Evolutionary conservation across 768 basidiomycete genomes (phyloP), one percentile per base, ranked within the genome.

Genomic region (Kwoniella shandongensis): DNA sequence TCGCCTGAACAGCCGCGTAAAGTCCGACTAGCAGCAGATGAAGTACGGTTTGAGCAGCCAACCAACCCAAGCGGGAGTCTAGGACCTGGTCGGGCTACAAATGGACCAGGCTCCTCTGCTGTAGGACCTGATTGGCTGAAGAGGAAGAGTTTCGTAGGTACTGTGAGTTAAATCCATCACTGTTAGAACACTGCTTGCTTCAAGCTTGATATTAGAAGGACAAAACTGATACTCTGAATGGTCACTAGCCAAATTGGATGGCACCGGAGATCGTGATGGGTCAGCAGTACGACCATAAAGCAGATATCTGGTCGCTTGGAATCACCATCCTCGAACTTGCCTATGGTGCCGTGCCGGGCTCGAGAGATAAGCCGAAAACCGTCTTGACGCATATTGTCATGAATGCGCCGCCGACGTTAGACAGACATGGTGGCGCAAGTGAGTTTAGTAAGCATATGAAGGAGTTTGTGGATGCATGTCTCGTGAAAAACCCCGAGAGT

Each of bases 221-320:
- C 25, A 46, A 27, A 40, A 25, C 32, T 20, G 32, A 32, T 20
- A 25, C 20, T 17, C 8, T 30, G 44, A 4, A 25, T 54, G 15
- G 39, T 29, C 4, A 22, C 22, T 47, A 69, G 84, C 93, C 93
- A 1, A 90, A 88, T 73, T 96, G 90, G 90, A 97, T 96, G 92
- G 90, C 93, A 0, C 93, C 93, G 1, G 93, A 97, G 67, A 82
- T 96, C 22, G 88, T 97, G 44, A 83, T 87, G 64, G 88, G 91
- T 47, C 83, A 83, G 63, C 83, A 84, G 53, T 94, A 93, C 73
- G 91, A 93, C 51, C 53, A 65, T 1, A 74, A 86, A 62, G 90
- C 90, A 18, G 93, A 97, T 71, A 92, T 97, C 56, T 97, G 92
- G 91, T 91, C 89, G 56, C 88, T 96, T 73, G 93, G 90, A 12